Base-by-base conservation (phyloP, 2,329 filamentous ascomycete genomes). In the Claviceps digitariae region DNA sequence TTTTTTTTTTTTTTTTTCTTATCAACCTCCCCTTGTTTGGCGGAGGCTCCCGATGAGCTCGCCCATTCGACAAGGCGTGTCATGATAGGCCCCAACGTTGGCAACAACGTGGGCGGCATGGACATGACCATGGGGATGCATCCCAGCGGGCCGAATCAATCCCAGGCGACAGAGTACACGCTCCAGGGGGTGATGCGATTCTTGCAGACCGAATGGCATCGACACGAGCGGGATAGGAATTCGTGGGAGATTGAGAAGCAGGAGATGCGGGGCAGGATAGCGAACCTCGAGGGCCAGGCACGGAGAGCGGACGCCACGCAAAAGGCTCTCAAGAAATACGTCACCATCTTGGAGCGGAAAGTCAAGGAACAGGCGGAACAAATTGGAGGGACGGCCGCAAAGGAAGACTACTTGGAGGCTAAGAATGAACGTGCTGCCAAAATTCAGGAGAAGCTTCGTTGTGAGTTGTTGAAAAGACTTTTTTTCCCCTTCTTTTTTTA, bases 201-300 rank as follows among this genome's bases (percentile, higher is more conserved):
- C 69, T 82, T 98, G 41, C 93, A 98, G 73, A 93, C 93, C 48
- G 91, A 98, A 79, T 98, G 93, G 93, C 93, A 98, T 71, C 86
- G 89, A 61, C 91, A 98, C 69, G 93, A 98, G 72, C 87, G 93
- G 71, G 93, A 96, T 66, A 83, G 93, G 63, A 98, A 98, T 72
- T 85, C 90, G 40, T 98, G 93, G 93, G 93, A 98, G 70, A 98
- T 98, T 67, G 93, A 98, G 71, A 85, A 90, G 66, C 93, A 95
- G 63, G 93, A 98, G 73, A 97, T 98, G 93, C 95, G 95, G 74
- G 90, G 88, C 60, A 84, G 94, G 64, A 96, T 98, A 72, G 91
- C 91, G 51, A 86, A 87, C 63, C 81, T 97, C 59, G 93, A 98
- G 71, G 93, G 93, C 52, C 88, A 95, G 60, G 81, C 85, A 34